Conservation (phyloP, 371 early-diverging fungal species). For the Mycotypha africana region DNA sequence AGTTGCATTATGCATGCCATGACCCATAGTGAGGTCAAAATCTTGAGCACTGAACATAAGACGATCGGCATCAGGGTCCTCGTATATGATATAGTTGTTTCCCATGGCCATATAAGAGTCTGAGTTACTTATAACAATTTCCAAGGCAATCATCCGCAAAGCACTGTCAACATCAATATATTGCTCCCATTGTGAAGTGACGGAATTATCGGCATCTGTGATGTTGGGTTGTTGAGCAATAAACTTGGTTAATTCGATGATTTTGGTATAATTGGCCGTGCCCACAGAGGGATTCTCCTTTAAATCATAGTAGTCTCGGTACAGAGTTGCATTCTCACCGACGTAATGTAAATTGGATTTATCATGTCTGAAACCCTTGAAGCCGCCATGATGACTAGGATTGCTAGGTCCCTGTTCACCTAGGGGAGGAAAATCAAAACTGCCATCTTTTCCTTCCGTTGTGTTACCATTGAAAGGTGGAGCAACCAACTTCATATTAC, state of each 20-base stretch:
- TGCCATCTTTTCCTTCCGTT: background rate
- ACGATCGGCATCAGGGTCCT: constrained; percentile 6
- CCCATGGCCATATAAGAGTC: constrained; percentile 25
- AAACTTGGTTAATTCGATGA: constrained; percentile 14
- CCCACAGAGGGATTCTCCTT: constrained; percentile 4
- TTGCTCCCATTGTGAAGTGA: constrained; percentile 7
- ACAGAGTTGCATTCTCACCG: constrained; percentile 16
- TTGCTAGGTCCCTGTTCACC: background rate
- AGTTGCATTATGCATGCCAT: constrained; percentile 7
- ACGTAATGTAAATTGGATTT: constrained; percentile 13
- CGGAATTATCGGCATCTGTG: background rate
- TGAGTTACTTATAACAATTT: constrained; percentile 6
- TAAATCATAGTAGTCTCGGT: constrained; percentile 4
- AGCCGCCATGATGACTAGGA: background rate
- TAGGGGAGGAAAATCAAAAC: background rate
- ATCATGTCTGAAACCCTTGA: background rate
- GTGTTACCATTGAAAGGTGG: background rate
- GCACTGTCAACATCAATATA: constrained; percentile 10
- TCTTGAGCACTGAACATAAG: constrained; percentile 24
- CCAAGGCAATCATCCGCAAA: constrained; percentile 10
- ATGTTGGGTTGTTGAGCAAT: constrained; percentile 6
- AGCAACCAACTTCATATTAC: constrained; percentile 1
- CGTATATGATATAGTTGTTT: constrained; percentile 30
- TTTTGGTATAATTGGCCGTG: constrained; percentile 5
- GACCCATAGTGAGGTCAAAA: constrained; percentile 26